Evolutionary conservation across 768 basidiomycete genomes (phyloP), one percentile per base, ranked within the genome.

Genomic region (Gymnopilus junonius): DNA sequence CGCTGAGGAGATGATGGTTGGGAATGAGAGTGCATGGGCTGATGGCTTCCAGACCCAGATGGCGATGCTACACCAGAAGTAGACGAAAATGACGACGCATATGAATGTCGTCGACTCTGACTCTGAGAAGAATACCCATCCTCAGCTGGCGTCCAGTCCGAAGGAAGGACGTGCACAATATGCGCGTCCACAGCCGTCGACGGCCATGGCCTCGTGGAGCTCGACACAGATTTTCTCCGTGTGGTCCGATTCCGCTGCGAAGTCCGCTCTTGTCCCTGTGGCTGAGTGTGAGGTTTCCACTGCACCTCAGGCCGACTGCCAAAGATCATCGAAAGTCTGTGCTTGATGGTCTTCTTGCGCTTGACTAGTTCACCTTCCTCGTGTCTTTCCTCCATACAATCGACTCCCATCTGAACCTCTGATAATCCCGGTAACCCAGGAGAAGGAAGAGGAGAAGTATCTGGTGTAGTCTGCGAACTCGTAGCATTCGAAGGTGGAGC

Each of bases 81-180:
- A 43, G 55, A 40, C 27, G 34, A 10, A 17, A 20, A 23, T 17
- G 42, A n/a, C 1, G 31, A 31, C 27, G 31, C 43, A 12, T 45
- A 58, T 27, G 29, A 53, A 45, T 54, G 53, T 8, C 48, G 35
- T 32, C 40, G 39, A 32, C 12, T 29, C 31, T 51, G 48, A n/a
- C n/a, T n/a, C 6, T n/a, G 14, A 42, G 56, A 55, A 23, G 50
- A 20, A 21, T 21, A 58, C 12, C 31, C 45, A 21, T 50, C 45
- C 25, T 48, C 25, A 23, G 54, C 23, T n/a, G 37, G 37, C 5
- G 14, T 27, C 54, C 65, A 66, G 3, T 59, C 62, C 1, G 65
- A 46, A 39, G 76, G 74, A 6, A 77, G 64, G 27, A 77, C 65
- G 50, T 70, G 69, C 31, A 70, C 65, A 35, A 70, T 35, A 53